phyloP scores from a whole-genome alignment of 1,284 basidiomycete species.

The Anthracocystis panici-leucophaei region DNA sequence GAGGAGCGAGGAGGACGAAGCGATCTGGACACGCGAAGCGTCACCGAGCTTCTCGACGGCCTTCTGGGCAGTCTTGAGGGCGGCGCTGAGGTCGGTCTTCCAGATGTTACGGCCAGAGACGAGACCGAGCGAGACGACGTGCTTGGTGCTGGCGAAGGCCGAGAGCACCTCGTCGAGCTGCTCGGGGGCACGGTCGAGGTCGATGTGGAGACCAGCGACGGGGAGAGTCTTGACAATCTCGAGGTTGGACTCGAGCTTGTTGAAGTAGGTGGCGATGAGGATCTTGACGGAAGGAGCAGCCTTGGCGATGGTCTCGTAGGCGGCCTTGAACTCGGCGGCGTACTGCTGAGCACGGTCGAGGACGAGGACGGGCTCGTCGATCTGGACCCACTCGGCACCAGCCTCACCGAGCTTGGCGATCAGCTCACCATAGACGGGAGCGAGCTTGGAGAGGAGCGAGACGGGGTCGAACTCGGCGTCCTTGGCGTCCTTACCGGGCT shows the following conservation, averaged over 20 bases:
- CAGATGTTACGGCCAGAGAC: slow-evolving; percentile 99
- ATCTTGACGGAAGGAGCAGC: slow-evolving; percentile 84
- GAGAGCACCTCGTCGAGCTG: slow-evolving; percentile 88
- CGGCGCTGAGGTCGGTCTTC: slow-evolving; percentile 93
- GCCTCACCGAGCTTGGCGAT: slow-evolving; percentile 90
- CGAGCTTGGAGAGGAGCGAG: slow-evolving; percentile 87
- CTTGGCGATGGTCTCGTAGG: slow-evolving; percentile 85
- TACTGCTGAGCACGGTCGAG: slow-evolving; percentile 85
- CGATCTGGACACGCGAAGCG: slow-evolving; percentile 82
- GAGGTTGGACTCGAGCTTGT: slow-evolving; percentile 93
- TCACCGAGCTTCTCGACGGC: slow-evolving; percentile 72
- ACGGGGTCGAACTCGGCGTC: slow-evolving; percentile 88
- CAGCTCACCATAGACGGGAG: slow-evolving; percentile 92
- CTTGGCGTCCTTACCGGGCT: slow-evolving; percentile 85
- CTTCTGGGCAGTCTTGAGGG: slow-evolving; percentile 85
- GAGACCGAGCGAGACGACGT: slow-evolving; percentile 91
- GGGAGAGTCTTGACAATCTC: slow-evolving; percentile 92
- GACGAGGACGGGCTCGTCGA: slow-evolving; percentile 97
- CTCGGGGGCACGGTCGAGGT: slow-evolving; percentile 86
- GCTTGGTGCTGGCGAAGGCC: slow-evolving; percentile 75
- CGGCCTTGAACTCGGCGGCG: slow-evolving; percentile 83
- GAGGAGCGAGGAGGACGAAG: slow-evolving; percentile 96
- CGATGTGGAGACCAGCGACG: slow-evolving; percentile 93
- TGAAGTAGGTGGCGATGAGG: slow-evolving; percentile 91
- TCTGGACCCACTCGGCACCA: slow-evolving; percentile 92